Conservation (phyloP, 306 rosid species). For the Boehmeria nivea region DNA sequence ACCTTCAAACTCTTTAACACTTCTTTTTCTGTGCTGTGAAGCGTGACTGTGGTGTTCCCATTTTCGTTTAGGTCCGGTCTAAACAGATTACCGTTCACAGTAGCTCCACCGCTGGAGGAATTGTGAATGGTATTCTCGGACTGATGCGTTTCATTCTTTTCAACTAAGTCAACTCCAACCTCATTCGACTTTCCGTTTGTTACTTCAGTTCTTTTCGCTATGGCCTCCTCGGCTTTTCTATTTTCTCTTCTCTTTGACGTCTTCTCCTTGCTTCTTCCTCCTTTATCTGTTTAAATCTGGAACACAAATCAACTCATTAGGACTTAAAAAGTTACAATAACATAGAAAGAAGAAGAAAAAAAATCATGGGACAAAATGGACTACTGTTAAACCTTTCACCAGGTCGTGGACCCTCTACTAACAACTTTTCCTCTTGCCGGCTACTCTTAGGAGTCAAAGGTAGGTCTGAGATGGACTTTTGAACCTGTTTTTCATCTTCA, state of each 20-base stretch:
- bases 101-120: conserved; percentile 40
- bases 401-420: conserved; percentile 47
- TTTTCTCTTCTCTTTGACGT: conserved; percentile 71
- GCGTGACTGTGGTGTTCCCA: conserved; percentile 27
- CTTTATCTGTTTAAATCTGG: conserved; percentile 75
- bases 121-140: conserved; percentile 25
- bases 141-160: conserved; percentile 29
- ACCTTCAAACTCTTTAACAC: conserved; percentile 28
- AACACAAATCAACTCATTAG: conserved; percentile 4
- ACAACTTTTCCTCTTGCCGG: conserved; percentile 41
- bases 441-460: conserved; percentile 28
- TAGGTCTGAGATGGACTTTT: conserved; percentile 41
- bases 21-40: conserved; percentile 32
- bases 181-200: conserved; percentile 29
- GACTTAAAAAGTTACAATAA: not conserved
- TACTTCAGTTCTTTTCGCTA: conserved; percentile 34
- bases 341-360: not conserved
- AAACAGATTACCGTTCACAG: conserved; percentile 48
- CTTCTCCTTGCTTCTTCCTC: conserved; percentile 73
- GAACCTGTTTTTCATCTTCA: conserved; percentile 43
- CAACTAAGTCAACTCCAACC: conserved; percentile 29
- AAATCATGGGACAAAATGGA: conserved; percentile 5
- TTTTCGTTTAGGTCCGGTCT: conserved; percentile 36
- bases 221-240: conserved; percentile 56
- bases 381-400: conserved; percentile 69